Base-by-base conservation (phyloP, 2,329 filamentous ascomycete species). In the Aspergillus unguis region DNA sequence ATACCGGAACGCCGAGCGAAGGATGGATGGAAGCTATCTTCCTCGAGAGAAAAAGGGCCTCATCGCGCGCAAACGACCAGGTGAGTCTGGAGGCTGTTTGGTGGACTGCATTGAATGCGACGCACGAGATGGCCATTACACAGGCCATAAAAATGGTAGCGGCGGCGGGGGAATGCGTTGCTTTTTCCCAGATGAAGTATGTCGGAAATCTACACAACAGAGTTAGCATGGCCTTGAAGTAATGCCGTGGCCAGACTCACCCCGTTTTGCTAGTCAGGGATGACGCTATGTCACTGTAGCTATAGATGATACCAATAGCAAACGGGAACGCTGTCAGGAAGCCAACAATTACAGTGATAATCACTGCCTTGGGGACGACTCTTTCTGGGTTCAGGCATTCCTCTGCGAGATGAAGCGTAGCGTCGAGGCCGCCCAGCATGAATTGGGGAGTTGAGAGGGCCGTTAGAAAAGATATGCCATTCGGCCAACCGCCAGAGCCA, bases 21-120 rank as follows among this genome's bases (percentile, higher is more conserved):
- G 54, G 44, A 10, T 55, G 56, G 3, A 63, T 48, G 28, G 32
- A 27, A 0, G 53, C 38, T 2, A 63, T 35, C 5, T 50, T 47
- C 10, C 47, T 58, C 25, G 65, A 69, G 44, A 62, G 63, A 44
- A 66, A 65, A n/a, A 68, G 55, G 35, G 63, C 66, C 23, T 65
- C 54, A 48, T 69, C 66, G 28, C 66, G 64, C 2, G 66, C 64
- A n/a, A 69, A 68, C 5, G 65, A 67, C 66, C 65, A 69, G 28
- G 64, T 65, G 48, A 68, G 59, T 47, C 66, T 61, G 17, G 65
- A 68, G 33, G 65, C 58, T 6, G 66, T 68, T 27, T 63, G 61
- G 38, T 63, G 59, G 1, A 63, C 59, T 31, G 59, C 61, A 17
- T 56, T 62, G 3, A 63, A 49, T n/a, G 61, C 61, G 6, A 62